Conservation (phyloP, 345 rosid species). For the Eucalyptus brandiana region DNA sequence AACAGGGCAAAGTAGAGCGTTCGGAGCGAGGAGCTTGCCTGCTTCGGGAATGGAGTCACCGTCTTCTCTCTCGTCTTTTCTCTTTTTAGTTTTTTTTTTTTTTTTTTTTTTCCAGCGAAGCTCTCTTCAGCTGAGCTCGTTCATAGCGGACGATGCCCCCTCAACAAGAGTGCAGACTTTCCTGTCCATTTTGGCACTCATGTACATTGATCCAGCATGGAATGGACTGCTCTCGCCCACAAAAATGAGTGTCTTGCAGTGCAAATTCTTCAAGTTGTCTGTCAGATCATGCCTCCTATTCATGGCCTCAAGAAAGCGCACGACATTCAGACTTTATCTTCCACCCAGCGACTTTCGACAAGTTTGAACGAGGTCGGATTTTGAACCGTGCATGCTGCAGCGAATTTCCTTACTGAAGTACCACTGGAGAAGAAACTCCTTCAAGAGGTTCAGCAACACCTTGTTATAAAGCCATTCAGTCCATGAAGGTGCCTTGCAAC, state of each 20-base stretch:
- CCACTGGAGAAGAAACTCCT: slow-evolving; percentile 57
- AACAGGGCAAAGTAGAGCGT: too few species aligned
- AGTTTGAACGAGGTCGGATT: slow-evolving; percentile 30
- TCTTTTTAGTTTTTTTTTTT: accelerated
- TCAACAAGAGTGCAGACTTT: slow-evolving; percentile 36
- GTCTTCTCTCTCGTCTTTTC: too few species aligned
- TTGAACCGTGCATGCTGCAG: slow-evolving; percentile 15
- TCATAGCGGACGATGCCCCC: not conserved
- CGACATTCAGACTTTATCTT: slow-evolving; percentile 48
- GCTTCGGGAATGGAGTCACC: too few species aligned
- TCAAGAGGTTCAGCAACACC: slow-evolving; percentile 46
- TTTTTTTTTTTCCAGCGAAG: too few species aligned
- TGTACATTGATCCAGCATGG: slow-evolving; percentile 27
- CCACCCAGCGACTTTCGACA: slow-evolving; percentile 44
- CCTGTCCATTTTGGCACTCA: slow-evolving; percentile 32
- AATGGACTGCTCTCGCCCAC: slow-evolving; percentile 50
- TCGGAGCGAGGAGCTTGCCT: too few species aligned
- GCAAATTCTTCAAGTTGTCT: slow-evolving; percentile 31
- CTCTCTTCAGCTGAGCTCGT: too few species aligned
- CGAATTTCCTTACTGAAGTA: slow-evolving; percentile 57
- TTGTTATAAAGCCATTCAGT: slow-evolving; percentile 59
- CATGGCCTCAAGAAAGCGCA: slow-evolving; percentile 57
- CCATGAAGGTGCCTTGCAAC: slow-evolving; percentile 56
- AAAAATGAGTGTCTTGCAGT: slow-evolving; percentile 37
- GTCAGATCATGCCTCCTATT: slow-evolving; percentile 47